Base-by-base conservation (phyloP, 1,284 basidiomycete species). In the Athelia psychrophila region DNA sequence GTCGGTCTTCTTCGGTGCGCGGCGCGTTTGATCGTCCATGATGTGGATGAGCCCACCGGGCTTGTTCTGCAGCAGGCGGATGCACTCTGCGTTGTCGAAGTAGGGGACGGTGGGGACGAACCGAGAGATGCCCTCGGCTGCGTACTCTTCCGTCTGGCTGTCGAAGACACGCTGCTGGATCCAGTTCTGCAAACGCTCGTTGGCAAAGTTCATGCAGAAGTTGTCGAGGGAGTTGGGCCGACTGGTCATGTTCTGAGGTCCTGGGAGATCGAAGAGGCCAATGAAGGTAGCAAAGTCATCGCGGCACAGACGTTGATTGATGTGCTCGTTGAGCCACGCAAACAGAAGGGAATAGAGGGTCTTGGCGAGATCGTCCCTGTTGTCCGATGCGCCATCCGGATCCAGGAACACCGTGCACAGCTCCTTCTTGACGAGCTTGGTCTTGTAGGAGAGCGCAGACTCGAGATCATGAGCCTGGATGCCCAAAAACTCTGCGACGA, bases 351-450 rank as follows among this genome's bases (percentile, higher is more conserved):
- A 93, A 67, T 99, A 98, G 0, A 98, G 81, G 0, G 91, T 90
- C 65, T 94, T 90, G 16, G 95, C 93, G 35, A 98, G 86, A 64
- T 96, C 93, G 64, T 98, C 96, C 51, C 95, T 80, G 62, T 98
- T 96, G 62, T 89, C 85, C 0, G 92, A 88, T 2, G 96, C 94
- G 48, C 90, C 92, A 62, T 98, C 95, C 0, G 92, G 86, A 64
- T 98, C 94, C 48, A 99, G 83, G 71, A 99, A 96, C 24, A 98
- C 88, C 0, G 95, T 98, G 71, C 94, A 98, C 16, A 97, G 78
- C 70, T 98, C 95, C 72, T 91, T 95, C 65, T 93, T 90, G 62
- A 98, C 86, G 53, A 98, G 74, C 67, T 92, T 90, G 5, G 94
- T 95, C 73, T 90, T 93, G 81, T 95, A 95, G 0, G 93, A 92